Percentiles rank a stretch among this genome's conserved stretches.
Evolutionary conservation across 805 yeast genomes (phyloP).

Genomic region (Metschnikowia matae): DNA sequence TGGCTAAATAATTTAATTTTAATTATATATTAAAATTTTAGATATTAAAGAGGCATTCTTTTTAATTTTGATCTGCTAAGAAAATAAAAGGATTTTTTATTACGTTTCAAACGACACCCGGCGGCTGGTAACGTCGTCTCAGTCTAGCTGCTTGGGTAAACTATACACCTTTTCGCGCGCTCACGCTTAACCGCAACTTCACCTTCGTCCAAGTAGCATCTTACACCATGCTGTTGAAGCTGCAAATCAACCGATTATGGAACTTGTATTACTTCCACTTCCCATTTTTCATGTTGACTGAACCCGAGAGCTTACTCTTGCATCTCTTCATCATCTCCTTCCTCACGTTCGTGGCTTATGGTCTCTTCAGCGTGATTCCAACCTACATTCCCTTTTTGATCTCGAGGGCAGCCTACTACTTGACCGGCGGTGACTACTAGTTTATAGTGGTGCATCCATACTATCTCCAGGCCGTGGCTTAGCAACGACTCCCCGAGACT

Average conservation of each 20-base stretch:
- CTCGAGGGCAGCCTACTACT: conserved; percentile 33
- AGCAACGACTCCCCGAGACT: background rate
- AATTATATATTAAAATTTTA: no score
- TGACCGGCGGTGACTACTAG: conserved; percentile 26
- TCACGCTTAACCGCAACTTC: background rate
- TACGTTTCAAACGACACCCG: no score
- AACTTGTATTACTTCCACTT: conserved; percentile 39
- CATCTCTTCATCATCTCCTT: conserved; percentile 17
- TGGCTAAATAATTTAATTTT: no score
- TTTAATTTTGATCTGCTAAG: no score
- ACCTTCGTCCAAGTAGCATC: background rate
- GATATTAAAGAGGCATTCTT: no score
- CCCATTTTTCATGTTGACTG: conserved; percentile 49
- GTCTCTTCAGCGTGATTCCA: conserved; percentile 20
- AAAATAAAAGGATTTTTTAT: no score
- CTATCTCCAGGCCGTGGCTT: background rate
- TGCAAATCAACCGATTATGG: conserved; percentile 12
- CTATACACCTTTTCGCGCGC: conserved; percentile 1
- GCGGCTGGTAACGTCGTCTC: no score
- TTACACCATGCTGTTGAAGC: conserved; percentile 2
- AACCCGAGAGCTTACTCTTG: conserved; percentile 33
- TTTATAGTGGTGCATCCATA: background rate
- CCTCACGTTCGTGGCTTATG: conserved; percentile 16
- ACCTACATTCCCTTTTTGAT: conserved; percentile 26
- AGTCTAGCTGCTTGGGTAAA: background rate